A percentile compares a stretch with the other conserved stretches of the same genome.
Evolutionary conservation across 306 rosid genomes (phyloP).

Genomic region (Clitoria ternatea): DNA sequence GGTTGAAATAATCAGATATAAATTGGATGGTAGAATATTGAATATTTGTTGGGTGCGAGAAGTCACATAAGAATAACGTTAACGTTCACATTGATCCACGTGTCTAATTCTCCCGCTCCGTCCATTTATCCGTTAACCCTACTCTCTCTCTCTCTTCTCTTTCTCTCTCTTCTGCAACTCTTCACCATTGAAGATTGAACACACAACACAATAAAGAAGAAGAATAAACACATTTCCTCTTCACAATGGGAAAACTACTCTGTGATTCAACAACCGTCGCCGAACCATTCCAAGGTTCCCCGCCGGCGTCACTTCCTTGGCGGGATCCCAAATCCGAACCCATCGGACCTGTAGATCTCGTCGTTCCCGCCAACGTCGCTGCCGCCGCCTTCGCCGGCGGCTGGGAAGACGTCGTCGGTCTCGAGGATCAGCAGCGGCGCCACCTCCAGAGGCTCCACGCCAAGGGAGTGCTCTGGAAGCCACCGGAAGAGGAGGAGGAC

Average conservation of each 20-base stretch:
- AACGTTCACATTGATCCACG: conserved; percentile 56
- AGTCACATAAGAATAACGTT: conserved; percentile 7
- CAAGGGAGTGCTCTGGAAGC: conserved; percentile 93
- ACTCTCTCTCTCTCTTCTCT: conserved; percentile 21
- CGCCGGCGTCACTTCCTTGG: conserved; percentile 63
- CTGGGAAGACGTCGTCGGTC: conserved; percentile 83
- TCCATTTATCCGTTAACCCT: conserved; percentile 81
- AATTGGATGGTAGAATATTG: background rate
- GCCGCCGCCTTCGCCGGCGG: conserved; percentile 27
- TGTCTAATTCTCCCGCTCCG: conserved; percentile 54
- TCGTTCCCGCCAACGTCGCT: conserved; percentile 28
- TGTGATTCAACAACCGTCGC: conserved; percentile 81
- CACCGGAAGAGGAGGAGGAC: conserved; percentile 42
- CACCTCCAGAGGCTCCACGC: conserved; percentile 67
- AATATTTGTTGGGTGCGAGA: conserved; percentile 11
- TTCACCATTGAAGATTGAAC: conserved; percentile 40
- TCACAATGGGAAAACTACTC: conserved; percentile 80
- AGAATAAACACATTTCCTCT: background rate
- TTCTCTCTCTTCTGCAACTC: conserved; percentile 46
- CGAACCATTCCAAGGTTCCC: conserved; percentile 63
- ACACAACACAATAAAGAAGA: background rate
- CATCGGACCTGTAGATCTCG: conserved; percentile 58
- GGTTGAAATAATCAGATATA: background rate
- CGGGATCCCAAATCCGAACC: conserved; percentile 55
- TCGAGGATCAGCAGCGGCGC: conserved; percentile 87